Base-by-base conservation (phyloP, 805 yeast species). In the Tetrapisispora fleetii region DNA sequence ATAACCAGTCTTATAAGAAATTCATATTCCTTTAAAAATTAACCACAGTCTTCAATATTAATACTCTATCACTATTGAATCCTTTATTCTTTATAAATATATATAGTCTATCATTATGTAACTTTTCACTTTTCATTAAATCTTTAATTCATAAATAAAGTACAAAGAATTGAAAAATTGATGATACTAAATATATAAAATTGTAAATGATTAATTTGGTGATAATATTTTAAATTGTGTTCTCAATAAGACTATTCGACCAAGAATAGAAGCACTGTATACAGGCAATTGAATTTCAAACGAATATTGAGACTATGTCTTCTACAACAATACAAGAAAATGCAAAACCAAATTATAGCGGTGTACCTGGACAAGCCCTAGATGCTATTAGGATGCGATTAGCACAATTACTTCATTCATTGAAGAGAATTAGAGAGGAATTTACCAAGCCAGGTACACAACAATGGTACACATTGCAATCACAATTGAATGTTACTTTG, bases 401-500 rank as follows among this genome's bases (percentile, higher is more conserved):
- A 14, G 75, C 84, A 1, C 86, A 81, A 52, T 62, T 72, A 33
- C 76, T 82, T 1, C 81, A 79, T 54, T 80, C 89, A 0, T 65
- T 84, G 24, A 67, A 73, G 37, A 75, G 77, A 54, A 69, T 83
- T 6, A 77, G 77, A 53, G 75, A 73, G 22, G 80, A 79, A 38
- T 65, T 83, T 50, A 67, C 73, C 32, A 68, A 65, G 46, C 69
- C 75, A 9, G 69, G 65, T 43, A 61, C 73, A 28, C 77, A 78
- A 10, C 74, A 75, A 47, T 77, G 79, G 70, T 60, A 61, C 17
- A 80, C 85, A 3, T 68, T 91, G 19, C 96, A 86, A 58, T 81
- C 83, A 52, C 98, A 91, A 64, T 79, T 88, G 57, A 86, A 81
- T 56, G 87, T 90, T 27, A 76, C 88, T 9, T 64, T 90, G 32